These are phyloP conservation scores for Fusarium pseudonygamai DNA, from an alignment of 2,329 filamentous ascomycete genomes.

Conservation along the genomic window DNA sequence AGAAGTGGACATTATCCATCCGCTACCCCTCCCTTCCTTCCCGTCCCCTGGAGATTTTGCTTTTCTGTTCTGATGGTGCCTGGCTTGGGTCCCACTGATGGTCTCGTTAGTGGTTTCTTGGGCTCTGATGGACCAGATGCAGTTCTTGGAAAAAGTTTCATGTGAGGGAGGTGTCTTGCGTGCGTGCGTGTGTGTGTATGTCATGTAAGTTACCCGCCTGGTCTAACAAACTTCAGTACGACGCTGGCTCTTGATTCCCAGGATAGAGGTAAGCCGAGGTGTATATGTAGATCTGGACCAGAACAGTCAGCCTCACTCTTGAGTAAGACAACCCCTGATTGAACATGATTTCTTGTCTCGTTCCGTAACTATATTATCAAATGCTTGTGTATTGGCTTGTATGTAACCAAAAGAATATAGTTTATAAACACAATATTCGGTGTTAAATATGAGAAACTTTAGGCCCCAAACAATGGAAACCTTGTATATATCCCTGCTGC, in stretches of 20 bases:
- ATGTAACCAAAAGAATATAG: neutral
- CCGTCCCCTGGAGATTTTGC: conserved; percentile 29
- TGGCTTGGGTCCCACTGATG: conserved; percentile 33
- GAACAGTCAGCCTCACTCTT: neutral
- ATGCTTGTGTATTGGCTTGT: neutral
- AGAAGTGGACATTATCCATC: conserved; percentile 26
- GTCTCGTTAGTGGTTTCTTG: conserved; percentile 28
- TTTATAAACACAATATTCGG: conserved; percentile 5
- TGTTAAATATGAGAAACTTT: conserved; percentile 9
- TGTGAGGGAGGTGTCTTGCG: conserved; percentile 20
- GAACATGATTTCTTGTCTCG: neutral
- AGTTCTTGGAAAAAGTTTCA: conserved; percentile 5
- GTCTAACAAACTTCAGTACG: conserved; percentile 3
- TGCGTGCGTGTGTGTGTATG: neutral
- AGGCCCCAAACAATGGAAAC: conserved; percentile 7
- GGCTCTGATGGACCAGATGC: conserved; percentile 4
- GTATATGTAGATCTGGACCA: neutral
- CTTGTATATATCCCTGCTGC: conserved; percentile 9
- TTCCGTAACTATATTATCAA: neutral
- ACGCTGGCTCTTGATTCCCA: conserved; percentile 5
- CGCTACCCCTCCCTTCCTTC: conserved; percentile 13
- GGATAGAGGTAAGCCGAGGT: neutral
- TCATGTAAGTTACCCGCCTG: neutral
- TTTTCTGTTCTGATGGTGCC: conserved; percentile 29
- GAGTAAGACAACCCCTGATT: neutral